These are phyloP conservation scores for Pestalotiopsis sp. DNA, from an alignment of 2,329 filamentous ascomycete genomes.

Conservation along the genomic window DNA sequence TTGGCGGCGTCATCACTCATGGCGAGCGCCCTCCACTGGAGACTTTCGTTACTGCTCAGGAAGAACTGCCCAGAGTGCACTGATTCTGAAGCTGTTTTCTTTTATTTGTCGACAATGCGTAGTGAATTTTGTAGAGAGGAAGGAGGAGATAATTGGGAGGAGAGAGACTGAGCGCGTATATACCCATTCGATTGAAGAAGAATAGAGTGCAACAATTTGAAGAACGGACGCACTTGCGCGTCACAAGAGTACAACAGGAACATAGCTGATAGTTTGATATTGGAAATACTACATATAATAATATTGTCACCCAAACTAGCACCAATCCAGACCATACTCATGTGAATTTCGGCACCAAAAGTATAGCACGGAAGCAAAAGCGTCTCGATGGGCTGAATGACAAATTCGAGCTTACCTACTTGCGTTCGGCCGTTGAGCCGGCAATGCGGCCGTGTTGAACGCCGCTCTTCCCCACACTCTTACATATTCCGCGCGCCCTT, in stretches of 20 bases:
- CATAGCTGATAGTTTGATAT: background rate
- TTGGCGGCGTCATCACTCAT: constrained; percentile 10
- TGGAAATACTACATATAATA: background rate
- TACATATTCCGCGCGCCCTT: background rate
- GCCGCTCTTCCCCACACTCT: background rate
- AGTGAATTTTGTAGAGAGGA: background rate
- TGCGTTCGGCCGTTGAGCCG: background rate
- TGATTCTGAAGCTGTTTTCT: constrained; percentile 11
- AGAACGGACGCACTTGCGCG: background rate
- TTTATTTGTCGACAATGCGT: background rate
- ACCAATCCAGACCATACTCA: background rate
- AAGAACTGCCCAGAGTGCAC: constrained; percentile 38
- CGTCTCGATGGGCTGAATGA: background rate
- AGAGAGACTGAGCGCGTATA: background rate
- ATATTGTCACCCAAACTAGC: background rate
- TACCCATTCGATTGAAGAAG: constrained; percentile 2
- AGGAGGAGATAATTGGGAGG: background rate
- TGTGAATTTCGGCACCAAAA: background rate
- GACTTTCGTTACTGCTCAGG: constrained; percentile 56
- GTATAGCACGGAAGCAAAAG: background rate
- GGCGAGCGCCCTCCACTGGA: constrained; percentile 41
- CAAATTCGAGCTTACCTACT: background rate
- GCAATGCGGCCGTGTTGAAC: background rate
- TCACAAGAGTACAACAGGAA: background rate
- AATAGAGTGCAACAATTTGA: background rate